Percentiles rank a stretch among this genome's conserved stretches.
Evolutionary conservation across 2,329 filamentous ascomycete genomes (phyloP).

Genomic region (Curvularia spicifera): DNA sequence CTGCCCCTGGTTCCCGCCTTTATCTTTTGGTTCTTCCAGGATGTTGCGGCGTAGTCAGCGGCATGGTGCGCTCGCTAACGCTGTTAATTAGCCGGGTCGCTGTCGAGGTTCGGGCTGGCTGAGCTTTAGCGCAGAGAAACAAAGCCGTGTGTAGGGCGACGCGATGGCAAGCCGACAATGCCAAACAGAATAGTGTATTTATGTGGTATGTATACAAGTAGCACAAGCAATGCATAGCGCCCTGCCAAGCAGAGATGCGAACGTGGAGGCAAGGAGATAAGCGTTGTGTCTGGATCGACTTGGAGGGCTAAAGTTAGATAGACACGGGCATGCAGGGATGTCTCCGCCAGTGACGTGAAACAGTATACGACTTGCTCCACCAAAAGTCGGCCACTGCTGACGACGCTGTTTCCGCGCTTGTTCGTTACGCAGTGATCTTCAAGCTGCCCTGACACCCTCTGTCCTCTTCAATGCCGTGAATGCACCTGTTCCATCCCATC

Average conservation of each 20-base stretch:
- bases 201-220: not conserved
- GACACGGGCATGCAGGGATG: not conserved
- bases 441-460: not conserved
- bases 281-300: constrained; percentile 2
- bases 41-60: not conserved
- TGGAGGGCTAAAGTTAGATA: constrained; percentile 1
- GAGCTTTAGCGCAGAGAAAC: not conserved
- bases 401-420: constrained; percentile 10
- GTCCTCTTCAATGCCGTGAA: constrained; percentile 11
- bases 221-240: not conserved
- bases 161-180: not conserved
- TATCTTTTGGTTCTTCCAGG: not conserved
- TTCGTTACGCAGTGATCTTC: constrained; percentile 8
- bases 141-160: constrained; percentile 14
- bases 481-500: not conserved
- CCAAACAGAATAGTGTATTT: not conserved
- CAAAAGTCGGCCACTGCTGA: constrained; percentile 7
- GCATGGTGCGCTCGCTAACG: not conserved
- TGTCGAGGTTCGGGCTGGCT: not conserved
- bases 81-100: not conserved
- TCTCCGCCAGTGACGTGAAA: constrained; percentile 8
- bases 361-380: constrained; percentile 12
- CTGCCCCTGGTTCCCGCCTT: not conserved
- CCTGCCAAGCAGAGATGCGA: constrained; percentile 11
- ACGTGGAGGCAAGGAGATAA: not conserved